Evolutionary conservation across 2,329 filamentous ascomycete genomes (phyloP).

Genomic region (Clarireedia paspali): DNA sequence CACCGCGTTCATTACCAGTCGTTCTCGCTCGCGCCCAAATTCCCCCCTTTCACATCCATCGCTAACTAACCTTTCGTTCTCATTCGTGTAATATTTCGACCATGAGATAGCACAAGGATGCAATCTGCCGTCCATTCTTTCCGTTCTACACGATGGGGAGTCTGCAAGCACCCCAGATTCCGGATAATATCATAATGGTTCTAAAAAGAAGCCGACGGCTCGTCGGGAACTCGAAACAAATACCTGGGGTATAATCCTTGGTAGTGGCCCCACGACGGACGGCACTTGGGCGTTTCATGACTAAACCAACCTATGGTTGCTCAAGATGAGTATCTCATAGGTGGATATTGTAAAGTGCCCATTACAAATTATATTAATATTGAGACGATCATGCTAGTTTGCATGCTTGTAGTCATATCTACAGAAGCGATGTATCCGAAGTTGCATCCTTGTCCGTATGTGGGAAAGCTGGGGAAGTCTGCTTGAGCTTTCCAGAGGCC

Average conservation of each 20-base stretch:
- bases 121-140: not conserved
- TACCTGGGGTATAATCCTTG: constrained; percentile 4
- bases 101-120: not conserved
- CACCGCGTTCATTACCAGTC: too few relatives aligned
- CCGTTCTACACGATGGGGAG: not conserved
- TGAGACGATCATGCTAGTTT: not conserved
- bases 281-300: not conserved
- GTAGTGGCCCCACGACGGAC: not conserved
- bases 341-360: not conserved
- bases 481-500: not conserved
- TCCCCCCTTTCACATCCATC: too few relatives aligned
- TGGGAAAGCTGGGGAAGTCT: not conserved
- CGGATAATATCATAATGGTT: constrained; percentile 1
- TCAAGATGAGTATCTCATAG: not conserved
- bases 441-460: not conserved
- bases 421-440: not conserved
- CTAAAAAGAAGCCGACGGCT: constrained; percentile 12
- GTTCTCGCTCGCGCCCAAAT: too few relatives aligned
- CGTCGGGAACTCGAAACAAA: constrained; percentile 13
- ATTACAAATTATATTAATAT: constrained; percentile 7
- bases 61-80: not conserved
- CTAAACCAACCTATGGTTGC: not conserved
- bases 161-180: not conserved
- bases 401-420: not conserved
- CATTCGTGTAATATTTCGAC: not conserved